Percentiles rank a stretch among this genome's conserved stretches.
phyloP scores from a whole-genome alignment of 208 protist genomes.

The Leishmania lainsoni region DNA sequence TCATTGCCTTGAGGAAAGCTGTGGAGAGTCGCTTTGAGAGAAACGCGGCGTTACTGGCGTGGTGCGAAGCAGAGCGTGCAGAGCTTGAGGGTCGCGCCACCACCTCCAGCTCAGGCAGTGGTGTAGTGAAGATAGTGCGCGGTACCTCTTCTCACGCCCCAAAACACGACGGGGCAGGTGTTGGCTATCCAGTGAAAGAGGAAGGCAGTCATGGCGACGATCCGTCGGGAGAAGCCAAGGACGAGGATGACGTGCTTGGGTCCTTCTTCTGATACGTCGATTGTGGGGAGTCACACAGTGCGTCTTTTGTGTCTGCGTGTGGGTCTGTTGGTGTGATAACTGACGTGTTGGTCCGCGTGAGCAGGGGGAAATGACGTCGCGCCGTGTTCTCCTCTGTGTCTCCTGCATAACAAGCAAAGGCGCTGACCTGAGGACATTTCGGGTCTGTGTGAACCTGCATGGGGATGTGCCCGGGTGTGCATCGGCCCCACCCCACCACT shows the following conservation, averaged over 20 bases:
- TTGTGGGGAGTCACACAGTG: neutral
- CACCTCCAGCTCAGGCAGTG: neutral
- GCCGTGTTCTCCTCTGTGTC: neutral
- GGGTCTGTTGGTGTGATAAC: neutral
- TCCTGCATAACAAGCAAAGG: neutral
- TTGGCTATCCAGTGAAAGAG: slow-evolving; percentile 32
- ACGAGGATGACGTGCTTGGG: slow-evolving; percentile 40
- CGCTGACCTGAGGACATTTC: no score
- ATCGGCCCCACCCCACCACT: neutral
- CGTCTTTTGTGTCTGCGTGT: neutral
- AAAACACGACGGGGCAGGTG: slow-evolving; percentile 4
- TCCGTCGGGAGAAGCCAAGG: slow-evolving; percentile 3
- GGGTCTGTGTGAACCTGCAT: neutral
- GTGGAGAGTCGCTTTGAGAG: slow-evolving; percentile 49
- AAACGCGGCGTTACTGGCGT: slow-evolving; percentile 47
- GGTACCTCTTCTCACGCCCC: slow-evolving; percentile 4
- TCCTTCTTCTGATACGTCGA: slow-evolving; percentile 26
- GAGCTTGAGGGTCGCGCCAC: slow-evolving; percentile 41
- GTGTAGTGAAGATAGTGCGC: slow-evolving; percentile 23
- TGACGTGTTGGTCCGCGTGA: neutral
- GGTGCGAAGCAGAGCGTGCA: slow-evolving; percentile 61
- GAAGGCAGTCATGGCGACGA: slow-evolving; percentile 14
- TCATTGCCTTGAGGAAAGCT: slow-evolving; percentile 45
- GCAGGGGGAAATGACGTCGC: neutral
- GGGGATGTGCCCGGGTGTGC: neutral